A percentile compares a stretch with the other conserved stretches of the same genome.
Conservation (phyloP, 2,329 filamentous ascomycete species). For the Ceratocystis ficicola region DNA sequence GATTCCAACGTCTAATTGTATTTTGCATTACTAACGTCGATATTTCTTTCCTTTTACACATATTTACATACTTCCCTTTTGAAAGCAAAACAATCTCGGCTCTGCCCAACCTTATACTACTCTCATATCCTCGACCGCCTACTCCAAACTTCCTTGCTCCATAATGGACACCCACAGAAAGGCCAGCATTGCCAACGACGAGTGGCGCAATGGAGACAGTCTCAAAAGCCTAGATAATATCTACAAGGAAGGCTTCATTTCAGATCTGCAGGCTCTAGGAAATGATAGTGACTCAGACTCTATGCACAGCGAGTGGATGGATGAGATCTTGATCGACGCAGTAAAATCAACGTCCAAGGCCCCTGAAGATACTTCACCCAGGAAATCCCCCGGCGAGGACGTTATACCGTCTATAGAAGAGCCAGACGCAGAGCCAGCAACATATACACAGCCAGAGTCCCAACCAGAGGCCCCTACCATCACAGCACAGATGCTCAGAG, state of each 20-base stretch:
- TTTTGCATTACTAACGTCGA: background rate
- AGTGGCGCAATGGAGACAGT: background rate
- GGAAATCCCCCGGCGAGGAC: background rate
- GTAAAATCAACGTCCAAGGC: slow-evolving; percentile 39
- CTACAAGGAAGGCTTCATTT: background rate
- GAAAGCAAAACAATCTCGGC: background rate
- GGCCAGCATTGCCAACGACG: background rate
- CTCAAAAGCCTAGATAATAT: background rate
- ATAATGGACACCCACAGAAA: background rate
- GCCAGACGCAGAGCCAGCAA: background rate
- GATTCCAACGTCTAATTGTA: background rate
- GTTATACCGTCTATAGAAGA: background rate
- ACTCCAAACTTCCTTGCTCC: background rate
- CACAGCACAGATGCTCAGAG: slow-evolving; percentile 15
- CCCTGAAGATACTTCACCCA: background rate
- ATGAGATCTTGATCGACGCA: slow-evolving; percentile 45
- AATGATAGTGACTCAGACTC: slow-evolving; percentile 29
- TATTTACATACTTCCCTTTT: background rate
- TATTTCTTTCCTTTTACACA: background rate
- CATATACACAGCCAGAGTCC: background rate
- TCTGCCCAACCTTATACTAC: background rate
- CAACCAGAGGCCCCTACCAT: background rate
- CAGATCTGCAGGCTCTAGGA: slow-evolving; percentile 9
- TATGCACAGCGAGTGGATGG: slow-evolving; percentile 39
- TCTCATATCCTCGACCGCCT: background rate